These are phyloP conservation scores for Hylodesmum podocarpum DNA, from an alignment of 306 rosid genomes.

Conservation along the genomic window DNA sequence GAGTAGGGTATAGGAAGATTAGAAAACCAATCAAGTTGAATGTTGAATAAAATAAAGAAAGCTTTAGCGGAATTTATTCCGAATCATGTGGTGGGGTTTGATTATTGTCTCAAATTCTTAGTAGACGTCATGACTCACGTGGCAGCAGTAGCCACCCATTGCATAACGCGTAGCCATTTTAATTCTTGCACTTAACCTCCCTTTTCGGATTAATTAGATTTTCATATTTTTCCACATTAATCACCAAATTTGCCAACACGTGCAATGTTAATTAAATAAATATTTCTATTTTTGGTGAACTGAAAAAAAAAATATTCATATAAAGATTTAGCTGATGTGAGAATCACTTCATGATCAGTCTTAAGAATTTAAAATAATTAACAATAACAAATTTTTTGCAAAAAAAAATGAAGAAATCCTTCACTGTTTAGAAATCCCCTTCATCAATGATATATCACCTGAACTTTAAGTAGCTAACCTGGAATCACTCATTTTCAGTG, in stretches of 20 bases:
- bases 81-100: constrained; percentile 26
- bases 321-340: background rate
- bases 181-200: constrained; percentile 4
- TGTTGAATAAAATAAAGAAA: background rate
- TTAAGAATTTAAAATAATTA: background rate
- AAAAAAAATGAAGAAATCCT: too few relatives aligned
- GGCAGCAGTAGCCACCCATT: background rate
- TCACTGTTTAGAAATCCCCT: background rate
- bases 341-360: background rate
- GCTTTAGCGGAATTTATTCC: constrained; percentile 38
- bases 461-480: background rate
- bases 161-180: background rate
- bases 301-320: background rate
- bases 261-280: background rate
- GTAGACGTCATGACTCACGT: background rate
- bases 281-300: background rate
- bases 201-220: background rate
- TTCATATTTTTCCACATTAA: background rate
- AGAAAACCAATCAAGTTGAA: background rate
- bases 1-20: background rate
- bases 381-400: background rate
- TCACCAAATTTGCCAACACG: background rate
- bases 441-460: background rate
- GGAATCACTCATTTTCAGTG: background rate
- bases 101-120: background rate